phyloP scores from a whole-genome alignment of 768 basidiomycete species.

The Phlegmacium glaucopus region DNA sequence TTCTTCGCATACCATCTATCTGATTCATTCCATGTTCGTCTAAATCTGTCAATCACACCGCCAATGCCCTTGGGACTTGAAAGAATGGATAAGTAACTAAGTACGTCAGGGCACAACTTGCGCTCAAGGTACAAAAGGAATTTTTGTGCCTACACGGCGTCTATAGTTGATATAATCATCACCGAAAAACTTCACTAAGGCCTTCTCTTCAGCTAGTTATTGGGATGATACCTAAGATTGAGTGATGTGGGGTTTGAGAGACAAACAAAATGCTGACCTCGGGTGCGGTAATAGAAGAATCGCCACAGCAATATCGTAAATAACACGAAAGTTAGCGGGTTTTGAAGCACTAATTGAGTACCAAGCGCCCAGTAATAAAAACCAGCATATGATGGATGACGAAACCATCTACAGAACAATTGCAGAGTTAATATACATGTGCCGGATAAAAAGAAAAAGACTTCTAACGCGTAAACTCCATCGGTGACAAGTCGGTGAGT shows the following conservation, averaged over 20 bases:
- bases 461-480: conserved; percentile 80
- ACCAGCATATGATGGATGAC: conserved; percentile 96
- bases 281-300: conserved; percentile 83
- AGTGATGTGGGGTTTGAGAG: neutral
- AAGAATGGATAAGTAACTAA: no score
- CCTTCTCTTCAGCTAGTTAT: conserved; percentile 71
- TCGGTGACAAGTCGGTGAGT: conserved; percentile 80
- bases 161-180: conserved; percentile 80
- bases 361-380: conserved; percentile 99
- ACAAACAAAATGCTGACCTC: conserved; percentile 47
- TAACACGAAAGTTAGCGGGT: conserved; percentile 66
- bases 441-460: neutral
- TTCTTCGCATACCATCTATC: conserved; percentile 5
- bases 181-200: conserved; percentile 86
- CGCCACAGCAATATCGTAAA: conserved; percentile 73
- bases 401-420: conserved; percentile 56
- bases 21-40: neutral
- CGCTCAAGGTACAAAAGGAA: conserved; percentile 75
- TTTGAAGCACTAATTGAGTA: conserved; percentile 89
- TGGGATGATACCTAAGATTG: neutral
- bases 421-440: neutral
- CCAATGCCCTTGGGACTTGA: neutral
- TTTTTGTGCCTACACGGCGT: conserved; percentile 74
- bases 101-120: neutral
- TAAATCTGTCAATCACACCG: conserved; percentile 2